Conservation (phyloP, 192 early-diverging fungal genomes). For the Coemansia sp. region DNA sequence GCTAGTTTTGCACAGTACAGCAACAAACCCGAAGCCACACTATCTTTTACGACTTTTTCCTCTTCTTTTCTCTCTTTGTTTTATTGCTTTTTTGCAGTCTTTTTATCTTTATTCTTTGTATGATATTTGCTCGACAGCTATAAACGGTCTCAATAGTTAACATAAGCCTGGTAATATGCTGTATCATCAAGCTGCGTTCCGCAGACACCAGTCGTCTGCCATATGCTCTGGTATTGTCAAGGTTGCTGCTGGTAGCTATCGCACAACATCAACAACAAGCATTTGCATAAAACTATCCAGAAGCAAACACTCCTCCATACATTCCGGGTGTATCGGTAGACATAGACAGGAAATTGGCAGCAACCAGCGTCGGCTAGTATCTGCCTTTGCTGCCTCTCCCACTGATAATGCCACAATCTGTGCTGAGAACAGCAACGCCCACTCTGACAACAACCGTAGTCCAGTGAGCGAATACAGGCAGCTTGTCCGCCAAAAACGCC, state of each 20-base stretch:
- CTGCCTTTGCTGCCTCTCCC: background rate
- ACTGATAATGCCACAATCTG: background rate
- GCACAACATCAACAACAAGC: background rate
- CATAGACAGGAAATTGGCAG: background rate
- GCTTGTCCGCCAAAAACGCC: constrained; percentile 55
- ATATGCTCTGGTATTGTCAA: background rate
- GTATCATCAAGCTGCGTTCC: background rate
- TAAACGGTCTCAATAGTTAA: background rate
- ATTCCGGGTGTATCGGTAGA: background rate
- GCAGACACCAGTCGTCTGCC: background rate
- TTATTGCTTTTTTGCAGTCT: constrained; percentile 1
- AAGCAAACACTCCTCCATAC: background rate
- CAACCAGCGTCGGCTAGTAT: background rate
- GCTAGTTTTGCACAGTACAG: no score
- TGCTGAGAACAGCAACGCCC: background rate
- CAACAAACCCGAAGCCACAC: background rate
- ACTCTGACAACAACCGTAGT: background rate
- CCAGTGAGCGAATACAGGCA: constrained; percentile 38
- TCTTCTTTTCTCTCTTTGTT: constrained; percentile 6
- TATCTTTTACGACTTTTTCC: background rate
- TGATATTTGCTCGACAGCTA: background rate
- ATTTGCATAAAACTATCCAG: no score
- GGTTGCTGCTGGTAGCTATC: background rate
- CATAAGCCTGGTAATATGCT: background rate
- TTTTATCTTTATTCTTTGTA: background rate